Base-by-base conservation (phyloP, 2,329 filamentous ascomycete species). In the Beauveria scarabaeidicola region DNA sequence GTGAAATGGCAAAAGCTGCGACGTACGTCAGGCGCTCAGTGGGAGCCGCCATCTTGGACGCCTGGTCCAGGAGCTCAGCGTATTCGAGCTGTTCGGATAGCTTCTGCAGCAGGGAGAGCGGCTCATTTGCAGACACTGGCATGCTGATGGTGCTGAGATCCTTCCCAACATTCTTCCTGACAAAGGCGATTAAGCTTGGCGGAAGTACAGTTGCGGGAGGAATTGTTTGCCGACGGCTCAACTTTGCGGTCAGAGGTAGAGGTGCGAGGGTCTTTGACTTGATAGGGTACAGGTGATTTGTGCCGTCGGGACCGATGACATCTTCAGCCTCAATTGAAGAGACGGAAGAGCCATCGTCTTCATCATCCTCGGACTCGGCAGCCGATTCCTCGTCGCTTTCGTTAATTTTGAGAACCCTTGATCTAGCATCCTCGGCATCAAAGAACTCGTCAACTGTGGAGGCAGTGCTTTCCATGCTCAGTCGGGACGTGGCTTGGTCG, bases 81-180 rank as follows among this genome's bases (percentile, higher is more conserved):
- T 99, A 97, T 72, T 99, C 94, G 52, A 97, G 74, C 68, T 93
- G 89, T 73, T 99, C 94, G 0, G 93, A 89, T 4, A 92, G 82
- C 62, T 93, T 88, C 72, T 99, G 94, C 5, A 97, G 79, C 11
- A 96, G 76, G 0, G 93, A 97, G 1, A 87, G 84, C 0, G 94
- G 94, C 70, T 99, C 94, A 72, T 99, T 99, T 25, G 93, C 87
- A 5, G 93, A 96, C 1, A 97, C 94, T 0, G 94, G 94, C 93
- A 97, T 97, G 52, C 91, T 92, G 64, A 99, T 96, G 3, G 91
- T 95, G 62, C 91, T 96, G 52, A 99, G 78, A 73, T 99, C 94
- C 73, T 99, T 99, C 69, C 94, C 94, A 10, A 97, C 94, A 66
- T 99, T 99, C 74, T 97, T 99, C 65, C 94, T 86, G 36, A 97